These are phyloP conservation scores for Zychaea mexicana DNA, from an alignment of 371 early-diverging fungal species.

Conservation along the genomic window DNA sequence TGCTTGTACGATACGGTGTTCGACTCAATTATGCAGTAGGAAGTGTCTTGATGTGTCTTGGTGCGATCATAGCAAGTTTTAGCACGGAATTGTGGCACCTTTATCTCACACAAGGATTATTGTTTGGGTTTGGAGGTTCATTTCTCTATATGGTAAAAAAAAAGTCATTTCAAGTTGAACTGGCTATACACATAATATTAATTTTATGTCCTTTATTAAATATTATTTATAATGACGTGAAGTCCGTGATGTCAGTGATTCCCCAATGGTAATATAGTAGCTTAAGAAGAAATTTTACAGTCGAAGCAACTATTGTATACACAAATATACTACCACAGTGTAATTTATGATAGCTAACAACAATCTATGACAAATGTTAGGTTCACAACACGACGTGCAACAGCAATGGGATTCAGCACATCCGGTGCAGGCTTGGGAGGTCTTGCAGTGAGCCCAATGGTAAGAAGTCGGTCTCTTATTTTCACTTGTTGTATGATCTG, in stretches of 20 bases:
- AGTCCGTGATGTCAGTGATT: too few relatives aligned
- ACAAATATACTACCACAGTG: too few relatives aligned
- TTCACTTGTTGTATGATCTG: too few relatives aligned
- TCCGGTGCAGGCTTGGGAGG: not conserved
- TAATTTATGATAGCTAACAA: too few relatives aligned
- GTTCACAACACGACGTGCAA: not conserved
- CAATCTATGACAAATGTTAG: not conserved
- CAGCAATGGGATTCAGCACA: not conserved
- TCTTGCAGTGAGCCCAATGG: not conserved
- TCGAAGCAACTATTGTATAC: too few relatives aligned
- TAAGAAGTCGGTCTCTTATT: too few relatives aligned
- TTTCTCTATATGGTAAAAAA: conserved; percentile 43
- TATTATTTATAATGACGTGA: too few relatives aligned
- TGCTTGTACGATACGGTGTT: conserved; percentile 42
- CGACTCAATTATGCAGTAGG: conserved; percentile 41
- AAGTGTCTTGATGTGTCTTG: conserved; percentile 44
- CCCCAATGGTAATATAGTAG: too few relatives aligned
- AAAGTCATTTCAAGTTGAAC: too few relatives aligned
- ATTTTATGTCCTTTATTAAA: too few relatives aligned
- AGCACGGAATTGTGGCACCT: conserved; percentile 56
- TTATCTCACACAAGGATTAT: conserved; percentile 53
- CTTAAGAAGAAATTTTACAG: too few relatives aligned
- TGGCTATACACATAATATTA: not conserved
- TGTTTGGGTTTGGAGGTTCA: conserved; percentile 50
- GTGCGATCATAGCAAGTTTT: conserved; percentile 50